Evolutionary conservation across 1,139 yeast genomes (phyloP), one percentile per base, ranked within the genome.

Genomic region (Zygosaccharomyces pseudobailii): DNA sequence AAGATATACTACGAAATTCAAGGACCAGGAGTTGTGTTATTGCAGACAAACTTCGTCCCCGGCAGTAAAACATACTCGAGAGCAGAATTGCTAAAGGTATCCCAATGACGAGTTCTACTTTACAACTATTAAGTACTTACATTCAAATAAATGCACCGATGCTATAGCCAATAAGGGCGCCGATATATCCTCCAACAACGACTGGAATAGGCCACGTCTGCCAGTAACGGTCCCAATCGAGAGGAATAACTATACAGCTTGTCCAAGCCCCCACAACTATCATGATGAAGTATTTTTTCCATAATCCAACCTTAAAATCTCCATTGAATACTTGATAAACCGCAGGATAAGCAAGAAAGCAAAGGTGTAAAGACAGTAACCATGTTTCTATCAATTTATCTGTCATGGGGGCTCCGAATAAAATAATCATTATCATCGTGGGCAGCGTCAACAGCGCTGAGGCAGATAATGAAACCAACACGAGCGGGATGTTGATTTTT

Each of bases 191-290:
- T 1, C 97, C 97, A n/a, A 78, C 73, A 23, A 90, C 71, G 43
- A 90, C 75, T 1, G 97, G 90, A 49, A 88, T 78, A n/a, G 98
- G 98, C 96, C 97, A 92, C 50, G 74, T 77, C 67, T 92, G 98
- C 98, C 98, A 92, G 24, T 86, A 89, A 56, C 97, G 75, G 65
- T 92, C 98, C 98, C 98, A 92, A 66, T 92, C 98, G 49, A 92
- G 74, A 0, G 97, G 97, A 50, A 92, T 89, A 2, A 96, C 97
- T 36, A 87, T 70, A 4, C 94, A 96, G 8, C 97, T 97, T 2
- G 88, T 59, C 97, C 97, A 92, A 7, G 94, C 81, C 2, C 96
- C 96, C 6, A 84, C 58, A 36, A 83, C 69, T 0, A 82, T 75
- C 34, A 82, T 59, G 34, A 70, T 65, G 37, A 75, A 69, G 47